Base-by-base conservation (phyloP, 331 rosid species). In the Quercus tomentella region DNA sequence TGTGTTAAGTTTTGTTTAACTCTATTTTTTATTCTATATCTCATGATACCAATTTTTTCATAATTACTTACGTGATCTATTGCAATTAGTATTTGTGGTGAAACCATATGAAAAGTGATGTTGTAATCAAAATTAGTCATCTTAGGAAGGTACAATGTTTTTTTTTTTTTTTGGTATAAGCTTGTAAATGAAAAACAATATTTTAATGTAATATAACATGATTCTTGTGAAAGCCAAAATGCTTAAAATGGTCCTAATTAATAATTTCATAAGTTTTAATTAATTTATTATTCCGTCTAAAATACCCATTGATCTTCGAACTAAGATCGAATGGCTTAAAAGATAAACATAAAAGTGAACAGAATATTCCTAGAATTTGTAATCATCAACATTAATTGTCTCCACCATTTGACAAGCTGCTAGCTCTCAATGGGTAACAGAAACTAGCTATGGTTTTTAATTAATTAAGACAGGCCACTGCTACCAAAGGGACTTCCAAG, bases 401-500 rank as follows among this genome's bases (percentile, higher is more conserved):
- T 71, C 72, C 56, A 37, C 76, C 45, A 37, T 35, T 21, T 81
- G 37, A 67, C 17, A 71, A 76, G 56, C 79, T 71, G 81, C 82
- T 57, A 6, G 58, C 45, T 56, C 57, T 37, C 6, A 31, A 31
- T 31, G 20, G 61, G 17, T 54, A 18, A 52, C 26, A 55, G 73
- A 35, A 35, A 17, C 67, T 21, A 23, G 56, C 45, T 11, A 25
- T 72, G 75, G 72, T 81, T 72, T 77, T 67, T 49, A 49, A 49
- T 49, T 49, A 49, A 14, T 49, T 72, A 86, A 77, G 86, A 83
- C 67, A 80, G 87, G 72, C 82, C 83, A 80, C 45, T 70, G 74
- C 77, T 71, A 60, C 81, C 86, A 79, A 84, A 81, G 5, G 80
- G 86, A 78, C 80, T 82, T 65, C 30, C 65, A 22, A 80, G 82